These are phyloP conservation scores for Bigelowiella natans DNA, from an alignment of 78 protist species.

Conservation along the genomic window DNA sequence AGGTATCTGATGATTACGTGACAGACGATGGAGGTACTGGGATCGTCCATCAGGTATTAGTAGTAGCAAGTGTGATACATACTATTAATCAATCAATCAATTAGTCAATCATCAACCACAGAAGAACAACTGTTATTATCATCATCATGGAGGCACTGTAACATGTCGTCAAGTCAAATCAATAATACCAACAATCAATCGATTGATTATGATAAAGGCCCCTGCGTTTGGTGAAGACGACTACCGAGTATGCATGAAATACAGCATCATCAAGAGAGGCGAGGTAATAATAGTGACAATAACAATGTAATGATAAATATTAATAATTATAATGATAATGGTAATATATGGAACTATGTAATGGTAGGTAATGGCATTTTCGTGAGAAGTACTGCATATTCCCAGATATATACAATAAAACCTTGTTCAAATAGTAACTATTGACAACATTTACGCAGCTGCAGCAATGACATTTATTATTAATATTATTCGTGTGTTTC, in stretches of 20 bases:
- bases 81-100: no score
- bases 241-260: slow-evolving; percentile 76
- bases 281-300: neutral
- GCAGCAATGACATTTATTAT: no score
- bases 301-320: no score
- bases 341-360: no score
- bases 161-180: neutral
- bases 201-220: slow-evolving; percentile 39
- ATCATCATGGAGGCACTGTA: neutral
- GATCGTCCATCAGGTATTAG: slow-evolving; percentile 87
- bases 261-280: slow-evolving; percentile 59
- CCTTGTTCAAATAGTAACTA: no score
- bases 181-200: neutral
- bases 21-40: slow-evolving; percentile 86
- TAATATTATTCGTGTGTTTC: no score
- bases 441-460: no score
- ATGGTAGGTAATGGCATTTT: no score
- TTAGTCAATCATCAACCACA: neutral
- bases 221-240: slow-evolving; percentile 99
- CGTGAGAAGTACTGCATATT: no score
- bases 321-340: no score
- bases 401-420: no score
- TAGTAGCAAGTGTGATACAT: no score
- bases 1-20: slow-evolving; percentile 78
- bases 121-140: neutral